Conservation (phyloP, 768 basidiomycete species). For the Calocera cornea region DNA sequence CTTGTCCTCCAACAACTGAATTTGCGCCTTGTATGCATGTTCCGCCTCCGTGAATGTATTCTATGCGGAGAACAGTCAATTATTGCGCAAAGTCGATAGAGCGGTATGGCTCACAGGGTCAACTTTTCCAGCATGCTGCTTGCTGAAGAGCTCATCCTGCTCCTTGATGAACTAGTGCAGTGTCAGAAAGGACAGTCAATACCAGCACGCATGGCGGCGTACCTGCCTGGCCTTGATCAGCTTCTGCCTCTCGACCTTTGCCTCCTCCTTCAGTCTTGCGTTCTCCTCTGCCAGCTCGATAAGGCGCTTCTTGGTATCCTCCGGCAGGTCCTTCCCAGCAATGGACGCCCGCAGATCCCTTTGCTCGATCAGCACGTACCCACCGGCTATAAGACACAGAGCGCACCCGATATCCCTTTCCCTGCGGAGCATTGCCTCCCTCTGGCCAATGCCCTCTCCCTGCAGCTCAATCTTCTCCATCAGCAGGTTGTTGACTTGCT, state of each 20-base stretch:
- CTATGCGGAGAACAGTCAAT: slow-evolving; percentile 18
- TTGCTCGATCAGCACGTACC: not conserved
- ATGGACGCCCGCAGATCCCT: slow-evolving; percentile 68
- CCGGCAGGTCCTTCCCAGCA: slow-evolving; percentile 65
- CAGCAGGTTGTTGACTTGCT: slow-evolving; percentile 72
- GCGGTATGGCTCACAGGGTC: slow-evolving; percentile 32
- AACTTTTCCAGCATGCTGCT: slow-evolving; percentile 51
- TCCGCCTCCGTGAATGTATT: slow-evolving; percentile 62
- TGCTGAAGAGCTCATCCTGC: slow-evolving; percentile 80
- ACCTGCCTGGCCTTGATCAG: slow-evolving; percentile 67
- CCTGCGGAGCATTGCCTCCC: slow-evolving; percentile 73
- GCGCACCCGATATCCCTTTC: slow-evolving; percentile 73
- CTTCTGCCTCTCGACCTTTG: slow-evolving; percentile 61
- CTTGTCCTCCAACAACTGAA: slow-evolving; percentile 53
- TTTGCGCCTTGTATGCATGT: slow-evolving; percentile 47
- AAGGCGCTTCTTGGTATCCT: slow-evolving; percentile 64
- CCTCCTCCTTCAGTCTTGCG: slow-evolving; percentile 50
- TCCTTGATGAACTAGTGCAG: slow-evolving; percentile 68
- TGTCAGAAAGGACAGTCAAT: not conserved
- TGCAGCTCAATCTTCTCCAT: slow-evolving; percentile 86
- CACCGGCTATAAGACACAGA: slow-evolving; percentile 4
- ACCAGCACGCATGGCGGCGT: slow-evolving; percentile 14
- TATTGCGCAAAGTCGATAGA: not conserved
- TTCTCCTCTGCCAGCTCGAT: slow-evolving; percentile 69
- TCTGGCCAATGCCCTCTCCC: slow-evolving; percentile 75